Percentiles rank a stretch among this genome's conserved stretches.
phyloP scores from a whole-genome alignment of 176 grass and related monocot species.

The Oryza longistaminata region DNA sequence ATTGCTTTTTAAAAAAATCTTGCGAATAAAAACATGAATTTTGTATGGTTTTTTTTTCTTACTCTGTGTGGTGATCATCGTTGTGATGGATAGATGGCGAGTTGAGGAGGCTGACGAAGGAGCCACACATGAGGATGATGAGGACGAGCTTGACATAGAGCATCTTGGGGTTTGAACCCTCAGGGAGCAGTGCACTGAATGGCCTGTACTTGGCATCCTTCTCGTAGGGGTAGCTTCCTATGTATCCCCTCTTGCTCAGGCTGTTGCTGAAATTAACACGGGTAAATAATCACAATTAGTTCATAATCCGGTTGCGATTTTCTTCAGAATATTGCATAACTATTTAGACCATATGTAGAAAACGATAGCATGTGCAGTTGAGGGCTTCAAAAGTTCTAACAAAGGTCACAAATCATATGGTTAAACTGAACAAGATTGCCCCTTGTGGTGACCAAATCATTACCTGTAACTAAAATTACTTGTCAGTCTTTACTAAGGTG shows the following conservation, averaged over 20 bases:
- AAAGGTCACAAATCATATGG: background rate
- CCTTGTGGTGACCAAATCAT: background rate
- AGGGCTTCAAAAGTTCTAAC: too few relatives aligned
- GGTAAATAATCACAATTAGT: background rate
- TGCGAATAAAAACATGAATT: background rate
- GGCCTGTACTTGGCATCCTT: constrained; percentile 48
- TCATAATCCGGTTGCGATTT: background rate
- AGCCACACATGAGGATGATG: constrained; percentile 53
- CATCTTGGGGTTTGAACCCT: constrained; percentile 45
- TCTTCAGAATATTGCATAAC: background rate
- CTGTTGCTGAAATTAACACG: constrained; percentile 24
- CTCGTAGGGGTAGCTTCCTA: constrained; percentile 35
- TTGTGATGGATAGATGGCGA: constrained; percentile 47
- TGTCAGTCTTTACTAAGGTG: background rate
- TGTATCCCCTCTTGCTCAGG: constrained; percentile 33
- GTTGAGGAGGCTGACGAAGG: constrained; percentile 56
- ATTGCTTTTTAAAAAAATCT: background rate
- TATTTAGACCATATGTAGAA: too few relatives aligned
- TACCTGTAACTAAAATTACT: too few relatives aligned
- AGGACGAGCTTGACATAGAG: constrained; percentile 56
- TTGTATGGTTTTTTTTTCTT: background rate
- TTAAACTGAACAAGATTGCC: background rate
- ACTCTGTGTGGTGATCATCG: constrained; percentile 25
- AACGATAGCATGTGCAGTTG: rapidly evolving
- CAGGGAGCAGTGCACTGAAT: constrained; percentile 28